These are phyloP conservation scores for Aureobasidium mangrovei DNA, from an alignment of 2,329 filamentous ascomycete species.

Conservation along the genomic window DNA sequence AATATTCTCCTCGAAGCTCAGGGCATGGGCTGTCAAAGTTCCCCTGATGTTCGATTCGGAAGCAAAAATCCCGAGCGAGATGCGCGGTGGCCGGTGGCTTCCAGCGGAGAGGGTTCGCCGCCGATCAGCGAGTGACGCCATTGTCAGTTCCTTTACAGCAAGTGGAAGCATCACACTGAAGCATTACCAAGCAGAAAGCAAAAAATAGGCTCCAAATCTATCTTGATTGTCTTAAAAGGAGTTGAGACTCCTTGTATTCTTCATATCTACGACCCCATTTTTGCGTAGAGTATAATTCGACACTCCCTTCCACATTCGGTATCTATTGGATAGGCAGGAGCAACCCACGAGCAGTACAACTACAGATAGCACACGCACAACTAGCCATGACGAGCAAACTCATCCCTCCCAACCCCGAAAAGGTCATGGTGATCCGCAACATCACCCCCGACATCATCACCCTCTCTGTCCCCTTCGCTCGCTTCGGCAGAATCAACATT, in stretches of 20 bases:
- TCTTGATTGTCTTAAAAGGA: too few relatives aligned
- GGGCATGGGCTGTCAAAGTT: too few relatives aligned
- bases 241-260: too few relatives aligned
- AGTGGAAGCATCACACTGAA: too few relatives aligned
- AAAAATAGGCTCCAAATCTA: too few relatives aligned
- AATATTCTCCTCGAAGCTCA: neutral
- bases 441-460: constrained; percentile 71
- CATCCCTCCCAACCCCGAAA: constrained; percentile 56
- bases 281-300: too few relatives aligned
- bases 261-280: too few relatives aligned
- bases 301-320: neutral
- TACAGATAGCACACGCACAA: neutral
- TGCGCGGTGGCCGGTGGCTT: too few relatives aligned
- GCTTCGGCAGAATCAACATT: constrained; percentile 70
- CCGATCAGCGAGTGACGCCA: too few relatives aligned
- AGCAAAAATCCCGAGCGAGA: neutral
- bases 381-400: constrained; percentile 22
- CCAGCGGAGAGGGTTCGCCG: too few relatives aligned
- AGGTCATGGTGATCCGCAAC: constrained; percentile 84
- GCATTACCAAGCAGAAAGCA: too few relatives aligned
- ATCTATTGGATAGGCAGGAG: neutral
- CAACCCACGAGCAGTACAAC: neutral
- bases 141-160: too few relatives aligned
- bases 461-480: constrained; percentile 73
- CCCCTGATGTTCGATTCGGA: neutral